Conservation (phyloP, 2,329 filamentous ascomycete species). For the Calonectria pteridis region DNA sequence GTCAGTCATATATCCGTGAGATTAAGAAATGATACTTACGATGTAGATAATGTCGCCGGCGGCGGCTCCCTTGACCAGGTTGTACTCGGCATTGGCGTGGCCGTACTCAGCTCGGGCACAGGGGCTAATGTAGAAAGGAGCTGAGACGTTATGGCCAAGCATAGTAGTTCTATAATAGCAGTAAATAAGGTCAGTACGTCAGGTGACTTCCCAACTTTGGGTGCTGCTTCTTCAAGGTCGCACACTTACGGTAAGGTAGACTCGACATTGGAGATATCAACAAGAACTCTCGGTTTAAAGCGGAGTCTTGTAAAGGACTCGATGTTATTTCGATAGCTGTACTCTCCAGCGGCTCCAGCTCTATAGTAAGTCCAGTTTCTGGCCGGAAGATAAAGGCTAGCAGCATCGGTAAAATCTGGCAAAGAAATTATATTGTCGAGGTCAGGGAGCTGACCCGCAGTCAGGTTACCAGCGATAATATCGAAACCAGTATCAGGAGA, state of each 20-base stretch:
- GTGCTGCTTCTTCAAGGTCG: no score
- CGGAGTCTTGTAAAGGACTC: slow-evolving; percentile 64
- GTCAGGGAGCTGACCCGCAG: slow-evolving; percentile 54
- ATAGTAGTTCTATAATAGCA: slow-evolving; percentile 58
- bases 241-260: slow-evolving; percentile 50
- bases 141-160: slow-evolving; percentile 65
- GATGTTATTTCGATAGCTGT: slow-evolving; percentile 68
- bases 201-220: no score
- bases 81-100: slow-evolving; percentile 61
- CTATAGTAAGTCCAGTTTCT: slow-evolving; percentile 69
- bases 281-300: slow-evolving; percentile 61
- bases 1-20: neutral
- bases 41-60: slow-evolving; percentile 65
- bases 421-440: slow-evolving; percentile 58
- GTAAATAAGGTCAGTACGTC: no score
- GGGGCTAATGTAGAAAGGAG: slow-evolving; percentile 68
- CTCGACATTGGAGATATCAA: slow-evolving; percentile 62
- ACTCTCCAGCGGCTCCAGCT: slow-evolving; percentile 67
- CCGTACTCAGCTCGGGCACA: slow-evolving; percentile 59
- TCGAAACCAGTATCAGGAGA: slow-evolving; percentile 61
- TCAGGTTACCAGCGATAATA: slow-evolving; percentile 50
- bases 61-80: slow-evolving; percentile 62
- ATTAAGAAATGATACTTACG: slow-evolving; percentile 32
- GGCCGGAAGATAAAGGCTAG: slow-evolving; percentile 60
- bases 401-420: slow-evolving; percentile 69